Evolutionary conservation across 768 basidiomycete genomes (phyloP).

Genomic region (Boletus patriciae): DNA sequence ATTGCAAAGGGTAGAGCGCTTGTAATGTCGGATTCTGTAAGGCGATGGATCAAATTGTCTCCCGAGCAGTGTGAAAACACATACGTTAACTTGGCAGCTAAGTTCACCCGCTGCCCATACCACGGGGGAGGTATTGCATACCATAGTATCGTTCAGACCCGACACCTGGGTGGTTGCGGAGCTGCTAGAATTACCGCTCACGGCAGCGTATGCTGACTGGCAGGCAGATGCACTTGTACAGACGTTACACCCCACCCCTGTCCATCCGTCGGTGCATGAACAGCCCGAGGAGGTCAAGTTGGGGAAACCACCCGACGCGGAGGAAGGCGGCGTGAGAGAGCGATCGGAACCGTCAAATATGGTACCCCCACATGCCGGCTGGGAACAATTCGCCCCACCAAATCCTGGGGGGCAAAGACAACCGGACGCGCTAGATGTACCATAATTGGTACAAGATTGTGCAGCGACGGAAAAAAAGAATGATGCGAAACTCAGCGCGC

Average conservation of each 20-base stretch:
- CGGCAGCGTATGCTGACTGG: constrained; percentile 55
- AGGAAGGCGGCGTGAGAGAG: constrained; percentile 45
- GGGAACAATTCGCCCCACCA: constrained; percentile 66
- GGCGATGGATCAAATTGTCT: neutral
- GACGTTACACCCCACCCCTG: constrained; percentile 77
- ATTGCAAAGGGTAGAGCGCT: constrained; percentile 64
- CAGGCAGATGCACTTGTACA: constrained; percentile 70
- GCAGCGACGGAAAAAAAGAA: constrained; percentile 17
- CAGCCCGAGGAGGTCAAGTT: constrained; percentile 72
- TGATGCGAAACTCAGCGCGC: constrained; percentile 9
- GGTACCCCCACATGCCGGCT: constrained; percentile 76
- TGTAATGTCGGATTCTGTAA: constrained; percentile 82
- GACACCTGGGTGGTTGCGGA: constrained; percentile 26
- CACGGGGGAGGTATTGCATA: constrained; percentile 66
- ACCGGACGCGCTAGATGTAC: constrained; percentile 19
- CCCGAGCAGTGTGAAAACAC: constrained; percentile 29
- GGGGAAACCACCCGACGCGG: constrained; percentile 44
- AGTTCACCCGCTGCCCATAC: constrained; percentile 82
- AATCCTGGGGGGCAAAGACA: constrained; percentile 85
- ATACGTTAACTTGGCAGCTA: constrained; percentile 79
- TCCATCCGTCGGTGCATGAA: constrained; percentile 73
- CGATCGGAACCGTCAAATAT: constrained; percentile 71
- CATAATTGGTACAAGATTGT: constrained; percentile 32
- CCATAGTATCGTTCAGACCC: constrained; percentile 61
- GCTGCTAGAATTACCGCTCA: constrained; percentile 37